phyloP scores from a whole-genome alignment of 257 asterid genomes.

The Phtheirospermum japonicum region DNA sequence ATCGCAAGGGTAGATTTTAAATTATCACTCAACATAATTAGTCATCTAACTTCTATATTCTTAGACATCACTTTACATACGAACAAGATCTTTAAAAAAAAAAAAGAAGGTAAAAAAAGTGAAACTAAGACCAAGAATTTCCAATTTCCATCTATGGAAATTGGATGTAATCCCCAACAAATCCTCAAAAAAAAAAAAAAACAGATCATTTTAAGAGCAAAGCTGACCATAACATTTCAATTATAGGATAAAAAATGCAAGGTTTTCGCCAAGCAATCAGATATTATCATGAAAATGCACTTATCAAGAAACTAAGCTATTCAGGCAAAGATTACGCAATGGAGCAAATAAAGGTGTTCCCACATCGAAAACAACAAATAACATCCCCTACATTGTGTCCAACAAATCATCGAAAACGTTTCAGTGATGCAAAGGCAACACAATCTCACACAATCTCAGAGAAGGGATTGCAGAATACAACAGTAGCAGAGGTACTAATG shows the following conservation, averaged over 20 bases:
- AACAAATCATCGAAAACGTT: conserved; percentile 15
- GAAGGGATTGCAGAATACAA: conserved; percentile 62
- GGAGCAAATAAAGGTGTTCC: conserved; percentile 17
- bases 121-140: no score
- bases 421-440: conserved; percentile 23
- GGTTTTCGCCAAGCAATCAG: conserved; percentile 41
- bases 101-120: no score
- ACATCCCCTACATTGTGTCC: conserved; percentile 23
- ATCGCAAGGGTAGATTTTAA: background rate
- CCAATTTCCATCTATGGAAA: no score
- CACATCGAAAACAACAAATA: conserved; percentile 20
- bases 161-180: background rate
- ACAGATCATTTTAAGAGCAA: background rate
- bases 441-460: conserved; percentile 34
- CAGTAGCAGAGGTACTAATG: conserved; percentile 59
- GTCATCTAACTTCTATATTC: background rate
- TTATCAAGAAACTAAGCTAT: conserved; percentile 26
- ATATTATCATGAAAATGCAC: conserved; percentile 34
- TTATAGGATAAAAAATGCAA: conserved; percentile 45
- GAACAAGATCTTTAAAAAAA: no score
- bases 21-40: no score
- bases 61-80: background rate
- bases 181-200: background rate
- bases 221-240: background rate
- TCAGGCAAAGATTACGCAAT: conserved; percentile 17